Conservation (phyloP, 2,329 filamentous ascomycete species). For the Bertia moriformis region DNA sequence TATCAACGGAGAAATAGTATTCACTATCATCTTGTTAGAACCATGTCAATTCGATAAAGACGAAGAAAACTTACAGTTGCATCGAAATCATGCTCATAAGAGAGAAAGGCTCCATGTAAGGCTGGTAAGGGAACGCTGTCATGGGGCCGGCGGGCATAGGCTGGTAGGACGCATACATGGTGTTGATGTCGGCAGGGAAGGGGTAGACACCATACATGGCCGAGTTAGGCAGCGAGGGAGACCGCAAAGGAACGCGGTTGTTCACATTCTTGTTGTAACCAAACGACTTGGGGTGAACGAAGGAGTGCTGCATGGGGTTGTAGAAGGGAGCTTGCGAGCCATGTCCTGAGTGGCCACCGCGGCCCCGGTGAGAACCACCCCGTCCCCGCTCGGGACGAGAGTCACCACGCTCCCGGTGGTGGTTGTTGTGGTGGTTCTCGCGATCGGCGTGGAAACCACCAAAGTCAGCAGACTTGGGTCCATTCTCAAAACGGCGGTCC, state of each 20-base stretch:
- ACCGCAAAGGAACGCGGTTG: conserved; percentile 18
- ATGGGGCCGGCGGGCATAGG: conserved; percentile 30
- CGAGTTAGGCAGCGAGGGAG: conserved; percentile 45
- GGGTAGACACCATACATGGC: conserved; percentile 28
- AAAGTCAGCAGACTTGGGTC: conserved; percentile 19
- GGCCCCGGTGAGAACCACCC: conserved; percentile 29
- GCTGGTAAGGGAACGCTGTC: conserved; percentile 40
- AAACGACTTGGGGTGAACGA: conserved; percentile 20
- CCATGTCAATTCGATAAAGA: conserved; percentile 5
- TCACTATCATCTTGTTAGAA: conserved; percentile 40
- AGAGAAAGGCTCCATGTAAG: conserved; percentile 36
- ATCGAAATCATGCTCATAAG: conserved; percentile 33
- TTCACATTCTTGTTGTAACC: conserved; percentile 23
- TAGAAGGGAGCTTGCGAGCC: conserved; percentile 13
- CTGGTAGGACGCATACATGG: conserved; percentile 42
- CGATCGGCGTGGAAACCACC: conserved; percentile 8
- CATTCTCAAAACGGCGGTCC: conserved; percentile 20
- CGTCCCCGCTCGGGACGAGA: conserved; percentile 7
- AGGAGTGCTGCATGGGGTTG: conserved; percentile 21
- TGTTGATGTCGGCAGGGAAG: conserved; percentile 27
- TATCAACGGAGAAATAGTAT: conserved; percentile 95
- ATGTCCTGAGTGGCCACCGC: conserved; percentile 23
- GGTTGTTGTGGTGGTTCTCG: neutral
- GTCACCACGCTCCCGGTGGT: neutral
- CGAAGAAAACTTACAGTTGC: conserved; percentile 29